Base-by-base conservation (phyloP, 805 yeast species). In the Isabelozyma pseudorhagii region DNA sequence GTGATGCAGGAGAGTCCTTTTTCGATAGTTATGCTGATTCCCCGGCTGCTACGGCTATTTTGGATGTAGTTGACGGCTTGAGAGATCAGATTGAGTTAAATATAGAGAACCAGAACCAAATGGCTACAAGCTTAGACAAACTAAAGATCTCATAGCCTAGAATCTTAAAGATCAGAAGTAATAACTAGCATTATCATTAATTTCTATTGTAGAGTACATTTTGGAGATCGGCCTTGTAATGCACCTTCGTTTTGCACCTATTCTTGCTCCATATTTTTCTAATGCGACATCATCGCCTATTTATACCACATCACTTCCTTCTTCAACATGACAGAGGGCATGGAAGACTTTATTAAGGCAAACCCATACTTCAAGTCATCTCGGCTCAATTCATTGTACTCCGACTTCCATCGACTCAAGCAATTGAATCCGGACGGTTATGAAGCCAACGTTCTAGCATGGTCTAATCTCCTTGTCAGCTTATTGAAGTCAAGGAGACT, bases 1-100 rank as follows among this genome's bases (percentile, higher is more conserved):
- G 97, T 67, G 99, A 94, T 63, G 58, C 72, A 18, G 99, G 99
- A 15, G 86, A 81, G 56, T 83, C 88, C 52, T 94, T 93, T 66
- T 72, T 90, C 50, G 97, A 91, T 56, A 70, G 75, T 47, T 85
- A 84, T 59, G 93, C 97, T 0, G 97, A 92, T 51, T 89, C 97
- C 3, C 98, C 99, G 0, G 97, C 98, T 0, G 81, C 97, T 2
- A 77, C 79, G 2, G 96, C 97, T 0, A 85, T 94, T 48, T 66
- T 90, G 52, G 86, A 85, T 45, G 96, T 94, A 38, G 96, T 93
- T 11, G 92, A 87, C 60, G 72, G 75, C 0, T 67, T 87, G 51
- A 67, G 89, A 56, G 90, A 83, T 52, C 73, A 79, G 27, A 75
- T 81, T 2, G 84, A 70, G 50, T 34, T 65, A 18, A 52, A 54